Conservation (phyloP, 805 yeast species). For the Metschnikowia corniflorae region DNA sequence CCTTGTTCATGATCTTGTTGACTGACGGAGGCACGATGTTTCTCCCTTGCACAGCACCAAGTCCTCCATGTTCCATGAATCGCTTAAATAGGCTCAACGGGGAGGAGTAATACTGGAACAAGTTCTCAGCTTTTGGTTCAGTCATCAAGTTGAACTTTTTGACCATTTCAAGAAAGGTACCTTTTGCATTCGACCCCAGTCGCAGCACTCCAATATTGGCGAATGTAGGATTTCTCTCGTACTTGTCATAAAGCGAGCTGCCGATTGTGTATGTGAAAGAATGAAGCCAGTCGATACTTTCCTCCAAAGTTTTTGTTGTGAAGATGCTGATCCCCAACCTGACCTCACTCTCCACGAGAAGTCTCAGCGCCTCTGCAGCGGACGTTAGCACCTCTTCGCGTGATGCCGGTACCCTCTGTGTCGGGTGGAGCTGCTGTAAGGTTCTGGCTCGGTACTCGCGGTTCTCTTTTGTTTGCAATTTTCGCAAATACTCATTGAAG, state of each 20-base stretch:
- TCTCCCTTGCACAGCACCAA: conserved; percentile 40
- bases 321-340: conserved; percentile 47
- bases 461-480: conserved; percentile 45
- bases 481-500: conserved; percentile 43
- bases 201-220: conserved; percentile 53
- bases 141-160: conserved; percentile 60
- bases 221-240: conserved; percentile 50
- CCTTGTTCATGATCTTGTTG: conserved; percentile 44
- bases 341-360: conserved; percentile 46
- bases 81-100: conserved; percentile 31
- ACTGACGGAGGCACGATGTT: conserved; percentile 48
- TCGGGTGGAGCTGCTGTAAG: conserved; percentile 12
- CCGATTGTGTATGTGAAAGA: conserved; percentile 54
- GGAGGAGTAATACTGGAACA: conserved; percentile 39
- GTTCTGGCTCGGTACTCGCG: conserved; percentile 34
- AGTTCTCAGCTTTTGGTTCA: conserved; percentile 43
- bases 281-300: conserved; percentile 49
- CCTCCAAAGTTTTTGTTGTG: conserved; percentile 44
- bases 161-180: conserved; percentile 47
- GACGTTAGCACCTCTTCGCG: conserved; percentile 11
- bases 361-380: conserved; percentile 36
- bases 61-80: conserved; percentile 19
- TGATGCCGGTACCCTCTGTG: not conserved
- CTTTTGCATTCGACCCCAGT: conserved; percentile 49
- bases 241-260: conserved; percentile 49